Evolutionary conservation across 805 yeast genomes (phyloP).

Genomic region (Danielia reshetovae): DNA sequence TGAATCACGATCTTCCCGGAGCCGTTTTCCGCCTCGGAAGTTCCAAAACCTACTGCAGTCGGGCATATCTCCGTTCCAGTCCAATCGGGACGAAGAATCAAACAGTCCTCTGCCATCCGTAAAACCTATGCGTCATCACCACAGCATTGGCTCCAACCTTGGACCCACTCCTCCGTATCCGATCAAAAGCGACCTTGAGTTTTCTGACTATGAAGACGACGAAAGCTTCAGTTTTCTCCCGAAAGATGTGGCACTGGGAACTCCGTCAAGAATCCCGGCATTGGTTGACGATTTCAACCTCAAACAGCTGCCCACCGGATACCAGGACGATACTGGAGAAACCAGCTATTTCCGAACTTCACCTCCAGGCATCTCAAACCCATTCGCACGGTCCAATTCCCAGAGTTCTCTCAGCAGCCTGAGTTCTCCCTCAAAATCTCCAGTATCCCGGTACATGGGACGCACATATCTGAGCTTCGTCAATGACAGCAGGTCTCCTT

Average conservation of each 20-base stretch:
- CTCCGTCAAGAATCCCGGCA: constrained; percentile 14
- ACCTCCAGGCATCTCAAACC: no score
- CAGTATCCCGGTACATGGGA: constrained; percentile 2
- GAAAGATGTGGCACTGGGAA: constrained; percentile 2
- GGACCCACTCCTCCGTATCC: neutral
- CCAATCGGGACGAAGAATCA: no score
- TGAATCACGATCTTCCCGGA: neutral
- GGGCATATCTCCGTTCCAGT: constrained; percentile 10
- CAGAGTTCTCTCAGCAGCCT: no score
- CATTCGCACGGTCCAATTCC: no score
- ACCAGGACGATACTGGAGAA: no score
- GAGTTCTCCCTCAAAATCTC: neutral
- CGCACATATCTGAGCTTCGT: constrained; percentile 17
- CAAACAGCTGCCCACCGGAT: no score
- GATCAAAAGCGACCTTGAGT: constrained; percentile 1
- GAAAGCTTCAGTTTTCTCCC: neutral
- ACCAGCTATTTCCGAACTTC: no score
- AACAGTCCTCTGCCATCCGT: neutral
- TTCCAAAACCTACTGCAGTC: constrained; percentile 16
- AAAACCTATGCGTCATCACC: no score
- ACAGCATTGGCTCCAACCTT: neutral
- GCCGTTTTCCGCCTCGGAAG: constrained; percentile 4
- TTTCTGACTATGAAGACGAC: constrained; percentile 6
- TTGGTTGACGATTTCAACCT: constrained; percentile 4
- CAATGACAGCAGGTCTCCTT: constrained; percentile 24